phyloP scores from a whole-genome alignment of 139 green algal genomes.

The Nannochloris sp. region DNA sequence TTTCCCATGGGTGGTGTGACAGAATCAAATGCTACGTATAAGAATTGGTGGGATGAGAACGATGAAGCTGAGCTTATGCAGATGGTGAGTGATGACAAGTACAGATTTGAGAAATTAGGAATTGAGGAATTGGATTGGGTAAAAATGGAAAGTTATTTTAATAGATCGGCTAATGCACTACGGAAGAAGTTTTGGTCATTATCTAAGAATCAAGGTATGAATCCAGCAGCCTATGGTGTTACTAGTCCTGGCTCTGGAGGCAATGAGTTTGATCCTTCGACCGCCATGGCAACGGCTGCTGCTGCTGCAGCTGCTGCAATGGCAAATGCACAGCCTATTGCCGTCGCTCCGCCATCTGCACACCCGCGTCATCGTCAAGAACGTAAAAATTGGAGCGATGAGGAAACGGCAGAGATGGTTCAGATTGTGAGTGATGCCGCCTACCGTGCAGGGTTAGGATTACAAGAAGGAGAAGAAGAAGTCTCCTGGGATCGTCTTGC shows the following conservation, averaged over 20 bases:
- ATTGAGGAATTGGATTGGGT: slow-evolving; percentile 22
- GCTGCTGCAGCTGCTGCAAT: no score
- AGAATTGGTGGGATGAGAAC: slow-evolving; percentile 36
- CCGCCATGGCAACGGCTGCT: no score
- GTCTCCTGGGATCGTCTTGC: slow-evolving; percentile 7
- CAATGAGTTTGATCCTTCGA: no score
- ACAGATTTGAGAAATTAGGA: slow-evolving; percentile 14
- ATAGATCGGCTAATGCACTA: slow-evolving; percentile 22
- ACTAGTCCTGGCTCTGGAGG: slow-evolving; percentile 1
- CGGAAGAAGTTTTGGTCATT: slow-evolving; percentile 37
- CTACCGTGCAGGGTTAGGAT: neutral
- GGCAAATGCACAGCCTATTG: no score
- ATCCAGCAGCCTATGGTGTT: no score
- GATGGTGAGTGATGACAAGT: slow-evolving; percentile 13
- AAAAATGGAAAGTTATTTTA: slow-evolving; percentile 17
- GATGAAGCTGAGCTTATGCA: slow-evolving; percentile 27
- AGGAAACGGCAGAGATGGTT: slow-evolving; percentile 16
- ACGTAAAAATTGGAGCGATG: slow-evolving; percentile 23
- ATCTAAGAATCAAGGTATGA: no score
- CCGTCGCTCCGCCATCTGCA: no score
- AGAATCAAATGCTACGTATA: slow-evolving; percentile 4
- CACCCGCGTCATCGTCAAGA: slow-evolving; percentile 4
- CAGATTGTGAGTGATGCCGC: neutral
- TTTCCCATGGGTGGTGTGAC: neutral
- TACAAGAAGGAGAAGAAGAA: neutral